These are phyloP conservation scores for Xylaria bambusicola DNA, from an alignment of 495 filamentous ascomycete genomes.

Conservation along the genomic window DNA sequence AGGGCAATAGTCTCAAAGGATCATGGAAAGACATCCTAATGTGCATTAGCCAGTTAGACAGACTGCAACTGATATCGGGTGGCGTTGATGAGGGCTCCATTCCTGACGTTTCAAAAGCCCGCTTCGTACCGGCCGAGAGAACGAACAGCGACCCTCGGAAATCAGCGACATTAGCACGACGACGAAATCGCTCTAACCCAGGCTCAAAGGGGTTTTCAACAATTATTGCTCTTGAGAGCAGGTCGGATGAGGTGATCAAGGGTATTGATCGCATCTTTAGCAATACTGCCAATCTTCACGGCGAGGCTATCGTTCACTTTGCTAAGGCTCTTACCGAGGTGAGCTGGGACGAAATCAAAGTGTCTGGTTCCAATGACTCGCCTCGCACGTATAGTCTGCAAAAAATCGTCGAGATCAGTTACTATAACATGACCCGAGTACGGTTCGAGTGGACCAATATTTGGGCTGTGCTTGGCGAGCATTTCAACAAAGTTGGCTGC, in stretches of 20 bases:
- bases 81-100: conserved; percentile 91
- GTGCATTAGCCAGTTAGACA: conserved; percentile 94
- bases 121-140: conserved; percentile 61
- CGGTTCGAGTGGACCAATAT: conserved; percentile 98
- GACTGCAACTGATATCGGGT: conserved; percentile 90
- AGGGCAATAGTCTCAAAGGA: conserved; percentile 82
- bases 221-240: conserved; percentile 87
- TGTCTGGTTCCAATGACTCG: conserved; percentile 90
- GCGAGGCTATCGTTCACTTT: conserved; percentile 97
- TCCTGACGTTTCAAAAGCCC: conserved; percentile 87
- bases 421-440: conserved; percentile 99
- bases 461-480: conserved; percentile 92
- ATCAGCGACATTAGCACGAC: conserved; percentile 64
- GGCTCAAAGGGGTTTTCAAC: conserved; percentile 69
- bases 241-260: conserved; percentile 88
- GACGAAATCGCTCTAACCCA: conserved; percentile 66
- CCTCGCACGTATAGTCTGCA: conserved; percentile 95
- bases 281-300: conserved; percentile 88
- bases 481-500: conserved; percentile 97
- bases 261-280: conserved; percentile 95
- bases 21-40: conserved; percentile 96
- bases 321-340: conserved; percentile 91
- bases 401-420: conserved; percentile 97
- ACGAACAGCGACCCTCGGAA: conserved; percentile 58
- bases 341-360: conserved; percentile 98